Evolutionary conservation across 805 yeast species (phyloP), one percentile per base, ranked within the genome.

Genomic region (Yamadazyma scolyti): DNA sequence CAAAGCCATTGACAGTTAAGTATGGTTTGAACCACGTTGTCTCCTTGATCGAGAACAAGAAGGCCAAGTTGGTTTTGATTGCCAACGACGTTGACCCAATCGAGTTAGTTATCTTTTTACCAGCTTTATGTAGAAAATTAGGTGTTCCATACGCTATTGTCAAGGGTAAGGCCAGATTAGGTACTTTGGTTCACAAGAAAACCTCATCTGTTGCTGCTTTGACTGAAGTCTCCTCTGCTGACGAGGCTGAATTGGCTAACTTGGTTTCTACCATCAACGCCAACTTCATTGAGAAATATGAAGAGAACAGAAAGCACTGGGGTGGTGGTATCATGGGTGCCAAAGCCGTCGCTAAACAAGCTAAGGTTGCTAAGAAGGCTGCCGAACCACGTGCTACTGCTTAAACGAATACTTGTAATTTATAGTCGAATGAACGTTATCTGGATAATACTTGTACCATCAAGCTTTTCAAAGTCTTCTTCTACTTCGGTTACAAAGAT

Each of bases 41-140:
- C 57, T 82, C 95, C 44, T 79, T 90, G 53, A 71, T 90, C 57
- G 98, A 90, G 81, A 86, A 87, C 94, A 93, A 90, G 84, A 90
- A 90, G 82, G 94, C 96, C 52, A 86, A 87, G 73, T 79, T 90
- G 56, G 97, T 90, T 45, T 79, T 90, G 70, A 90, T 90, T 60
- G 97, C 98, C 67, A 83, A 90, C 77, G 98, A 90, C 56, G 98
- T 90, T 58, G 98, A 90, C 79, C 98, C 98, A 62, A 85, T 90
- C 62, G 98, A 90, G 77, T 78, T 90, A 64, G 97, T 90, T 52
- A 75, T 90, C 59, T 90, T 86, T 83, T 75, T 90, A 57, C 98
- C 98, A 65, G 97, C 98, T 71, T 79, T 90, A 64, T 90, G 97
- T 78, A 87, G 90, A 77, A 93, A 93, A 83, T 80, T 90, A 94